Percentiles rank a stretch among this genome's conserved stretches.
These are phyloP conservation scores for Venustampulla echinocandica DNA, from an alignment of 495 filamentous ascomycete genomes.

Conservation along the genomic window DNA sequence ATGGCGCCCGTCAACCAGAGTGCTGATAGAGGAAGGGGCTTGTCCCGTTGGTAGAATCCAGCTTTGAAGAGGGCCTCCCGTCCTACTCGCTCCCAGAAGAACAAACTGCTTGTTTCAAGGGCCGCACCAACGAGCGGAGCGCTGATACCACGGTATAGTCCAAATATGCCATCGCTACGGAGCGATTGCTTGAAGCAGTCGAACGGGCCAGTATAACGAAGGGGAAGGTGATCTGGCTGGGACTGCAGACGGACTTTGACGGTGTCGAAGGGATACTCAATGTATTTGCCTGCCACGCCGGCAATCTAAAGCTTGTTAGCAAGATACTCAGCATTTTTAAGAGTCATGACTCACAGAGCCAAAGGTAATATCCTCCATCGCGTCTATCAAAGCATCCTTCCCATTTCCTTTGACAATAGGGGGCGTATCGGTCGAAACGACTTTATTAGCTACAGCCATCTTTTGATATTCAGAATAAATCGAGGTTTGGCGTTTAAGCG, in stretches of 20 bases:
- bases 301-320: conserved; percentile 48
- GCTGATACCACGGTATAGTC: conserved; percentile 88
- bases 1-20: conserved; percentile 70
- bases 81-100: conserved; percentile 74
- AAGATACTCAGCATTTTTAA: conserved; percentile 1
- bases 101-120: conserved; percentile 85
- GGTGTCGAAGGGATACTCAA: conserved; percentile 98
- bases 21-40: conserved; percentile 57
- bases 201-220: conserved; percentile 76
- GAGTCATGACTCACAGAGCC: conserved; percentile 58
- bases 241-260: conserved; percentile 80
- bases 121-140: conserved; percentile 88
- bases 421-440: conserved; percentile 4
- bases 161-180: conserved; percentile 58
- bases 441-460: conserved; percentile 13
- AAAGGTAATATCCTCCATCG: conserved; percentile 71
- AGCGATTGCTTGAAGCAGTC: conserved; percentile 91
- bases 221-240: conserved; percentile 74
- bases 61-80: conserved; percentile 48
- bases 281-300: conserved; percentile 85
- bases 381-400: conserved; percentile 52
- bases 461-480: too few relatives aligned
- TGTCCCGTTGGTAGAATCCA: conserved; percentile 41
- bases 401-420: conserved; percentile 1
- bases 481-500: background rate